These are phyloP conservation scores for Rhodotorula babjevae DNA, from an alignment of 768 basidiomycete species.

Conservation along the genomic window DNA sequence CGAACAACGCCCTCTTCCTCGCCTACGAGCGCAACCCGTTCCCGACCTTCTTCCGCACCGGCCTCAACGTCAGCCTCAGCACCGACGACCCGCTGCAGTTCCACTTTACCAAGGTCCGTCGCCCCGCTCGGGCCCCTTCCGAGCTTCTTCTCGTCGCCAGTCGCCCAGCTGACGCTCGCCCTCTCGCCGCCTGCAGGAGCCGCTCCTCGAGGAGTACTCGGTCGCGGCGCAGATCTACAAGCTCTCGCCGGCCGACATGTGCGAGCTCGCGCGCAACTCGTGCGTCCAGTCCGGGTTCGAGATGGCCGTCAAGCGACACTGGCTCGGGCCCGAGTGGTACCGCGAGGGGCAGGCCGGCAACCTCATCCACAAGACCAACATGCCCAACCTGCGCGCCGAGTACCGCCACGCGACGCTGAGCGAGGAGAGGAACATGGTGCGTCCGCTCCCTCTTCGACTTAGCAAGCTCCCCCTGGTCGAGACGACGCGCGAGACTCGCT, in stretches of 20 bases:
- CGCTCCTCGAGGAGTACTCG: constrained; percentile 90
- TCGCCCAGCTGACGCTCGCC: no score
- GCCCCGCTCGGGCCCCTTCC: no score
- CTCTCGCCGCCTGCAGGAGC: constrained; percentile 59
- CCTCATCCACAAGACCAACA: constrained; percentile 99
- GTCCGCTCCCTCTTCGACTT: not conserved
- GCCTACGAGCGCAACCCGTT: constrained; percentile 95
- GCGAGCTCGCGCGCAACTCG: constrained; percentile 96
- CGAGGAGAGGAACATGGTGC: constrained; percentile 63
- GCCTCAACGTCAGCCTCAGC: constrained; percentile 90
- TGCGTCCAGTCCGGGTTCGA: constrained; percentile 96
- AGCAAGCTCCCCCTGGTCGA: no score
- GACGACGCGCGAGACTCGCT: no score
- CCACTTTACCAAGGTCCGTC: constrained; percentile 85
- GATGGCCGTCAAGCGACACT: constrained; percentile 91
- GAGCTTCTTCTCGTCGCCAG: no score
- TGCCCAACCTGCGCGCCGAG: constrained; percentile 82
- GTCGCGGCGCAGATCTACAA: constrained; percentile 99
- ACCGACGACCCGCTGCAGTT: constrained; percentile 96
- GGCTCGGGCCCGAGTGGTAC: constrained; percentile 91
- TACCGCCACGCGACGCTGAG: constrained; percentile 84
- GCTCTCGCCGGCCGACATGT: constrained; percentile 69
- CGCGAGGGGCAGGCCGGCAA: constrained; percentile 88
- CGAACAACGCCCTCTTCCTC: constrained; percentile 95
- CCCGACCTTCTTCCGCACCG: constrained; percentile 89